Conservation (phyloP, 495 filamentous ascomycete genomes). For the Chaetomium cochliodes region DNA sequence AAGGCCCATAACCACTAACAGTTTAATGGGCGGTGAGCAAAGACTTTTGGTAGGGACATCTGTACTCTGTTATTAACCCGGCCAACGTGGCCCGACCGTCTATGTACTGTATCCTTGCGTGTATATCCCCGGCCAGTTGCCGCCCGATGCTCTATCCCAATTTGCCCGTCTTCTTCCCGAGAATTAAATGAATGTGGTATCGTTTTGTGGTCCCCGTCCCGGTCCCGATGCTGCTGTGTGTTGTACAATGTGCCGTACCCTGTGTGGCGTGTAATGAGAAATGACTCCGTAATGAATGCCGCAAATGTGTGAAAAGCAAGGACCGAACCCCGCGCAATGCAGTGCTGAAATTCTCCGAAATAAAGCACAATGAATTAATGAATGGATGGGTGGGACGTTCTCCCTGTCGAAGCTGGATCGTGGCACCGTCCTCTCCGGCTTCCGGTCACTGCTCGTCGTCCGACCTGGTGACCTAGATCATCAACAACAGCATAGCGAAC, state of each 20-base stretch:
- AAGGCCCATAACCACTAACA: no score
- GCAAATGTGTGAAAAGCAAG: constrained; percentile 1
- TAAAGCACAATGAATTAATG: constrained; percentile 19
- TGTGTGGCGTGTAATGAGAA: constrained; percentile 1
- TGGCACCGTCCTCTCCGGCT: neutral
- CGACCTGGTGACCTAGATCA: neutral
- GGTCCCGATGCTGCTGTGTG: constrained; percentile 11
- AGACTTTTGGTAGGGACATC: no score
- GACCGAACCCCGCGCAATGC: constrained; percentile 21
- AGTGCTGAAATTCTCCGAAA: neutral
- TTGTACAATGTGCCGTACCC: constrained; percentile 6
- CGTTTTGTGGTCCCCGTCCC: constrained; percentile 8
- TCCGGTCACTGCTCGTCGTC: neutral
- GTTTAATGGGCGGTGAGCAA: no score
- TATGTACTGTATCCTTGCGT: constrained; percentile 13
- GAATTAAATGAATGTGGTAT: constrained; percentile 19
- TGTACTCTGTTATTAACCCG: neutral
- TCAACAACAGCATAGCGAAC: constrained; percentile 22
- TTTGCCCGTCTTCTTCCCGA: neutral
- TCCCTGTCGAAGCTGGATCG: neutral
- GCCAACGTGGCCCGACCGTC: constrained; percentile 9
- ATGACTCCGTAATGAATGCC: constrained; percentile 13
- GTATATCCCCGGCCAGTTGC: neutral
- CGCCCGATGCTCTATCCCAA: constrained; percentile 10
- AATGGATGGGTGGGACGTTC: neutral